Conservation (phyloP, 2,329 filamentous ascomycete genomes). For the Alternaria alternata region DNA sequence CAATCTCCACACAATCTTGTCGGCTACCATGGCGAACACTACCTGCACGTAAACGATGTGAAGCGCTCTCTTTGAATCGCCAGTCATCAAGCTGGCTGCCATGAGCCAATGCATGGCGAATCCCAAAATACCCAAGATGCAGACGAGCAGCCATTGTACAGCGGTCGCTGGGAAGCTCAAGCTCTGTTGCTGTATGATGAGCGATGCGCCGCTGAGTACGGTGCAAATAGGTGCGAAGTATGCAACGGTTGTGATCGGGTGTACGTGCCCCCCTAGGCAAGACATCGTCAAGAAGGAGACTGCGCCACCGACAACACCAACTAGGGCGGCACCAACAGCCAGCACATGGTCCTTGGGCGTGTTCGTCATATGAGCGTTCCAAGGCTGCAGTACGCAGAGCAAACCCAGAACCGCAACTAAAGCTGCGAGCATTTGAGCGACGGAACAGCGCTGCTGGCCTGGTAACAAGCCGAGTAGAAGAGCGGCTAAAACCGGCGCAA, state of each 20-base stretch:
- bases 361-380: not conserved
- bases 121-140: not conserved
- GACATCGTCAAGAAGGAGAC: not conserved
- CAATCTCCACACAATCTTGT: not conserved
- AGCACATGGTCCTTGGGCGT: not conserved
- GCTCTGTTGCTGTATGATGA: not conserved
- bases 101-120: not conserved
- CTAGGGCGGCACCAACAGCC: not conserved
- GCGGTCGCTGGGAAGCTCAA: not conserved
- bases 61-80: conserved; percentile 1
- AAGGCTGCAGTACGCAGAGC: conserved; percentile 1
- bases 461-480: conserved; percentile 3
- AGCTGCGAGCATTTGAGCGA: not conserved
- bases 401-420: not conserved
- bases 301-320: not conserved
- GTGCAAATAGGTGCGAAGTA: not conserved
- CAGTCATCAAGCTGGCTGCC: conserved; percentile 5
- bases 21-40: not conserved
- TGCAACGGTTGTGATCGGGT: not conserved
- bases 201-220: not conserved
- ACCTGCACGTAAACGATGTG: not conserved
- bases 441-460: conserved; percentile 1
- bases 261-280: not conserved
- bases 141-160: not conserved
- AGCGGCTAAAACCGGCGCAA: not conserved